These are phyloP conservation scores for Boletus vinaceobasis DNA, from an alignment of 768 basidiomycete species.

Conservation along the genomic window DNA sequence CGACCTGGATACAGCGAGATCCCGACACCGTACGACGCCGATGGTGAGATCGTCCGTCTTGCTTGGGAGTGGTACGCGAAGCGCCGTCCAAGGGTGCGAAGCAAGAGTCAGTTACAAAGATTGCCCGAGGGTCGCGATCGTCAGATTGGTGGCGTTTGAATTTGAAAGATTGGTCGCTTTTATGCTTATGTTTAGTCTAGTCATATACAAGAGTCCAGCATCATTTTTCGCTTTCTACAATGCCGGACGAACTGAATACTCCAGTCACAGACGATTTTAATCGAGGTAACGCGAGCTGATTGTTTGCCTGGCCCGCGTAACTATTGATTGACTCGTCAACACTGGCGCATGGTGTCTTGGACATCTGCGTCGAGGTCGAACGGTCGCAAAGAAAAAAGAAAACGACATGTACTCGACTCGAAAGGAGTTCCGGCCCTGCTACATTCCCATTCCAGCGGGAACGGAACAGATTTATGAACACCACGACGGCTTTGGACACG, in stretches of 20 bases:
- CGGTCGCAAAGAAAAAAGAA: too few species aligned
- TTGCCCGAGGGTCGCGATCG: slow-evolving; percentile 63
- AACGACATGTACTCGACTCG: too few species aligned
- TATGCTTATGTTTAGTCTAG: neutral
- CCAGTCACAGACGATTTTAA: neutral
- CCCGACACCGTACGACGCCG: slow-evolving; percentile 93
- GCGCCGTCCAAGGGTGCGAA: slow-evolving; percentile 63
- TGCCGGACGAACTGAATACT: too few species aligned
- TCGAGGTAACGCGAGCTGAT: neutral
- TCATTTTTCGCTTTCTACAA: neutral
- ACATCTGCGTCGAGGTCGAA: too few species aligned
- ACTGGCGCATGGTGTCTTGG: too few species aligned
- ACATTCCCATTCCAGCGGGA: too few species aligned
- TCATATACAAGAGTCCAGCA: neutral
- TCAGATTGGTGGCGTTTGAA: slow-evolving; percentile 22
- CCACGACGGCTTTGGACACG: too few species aligned
- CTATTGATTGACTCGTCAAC: neutral
- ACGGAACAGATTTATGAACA: too few species aligned
- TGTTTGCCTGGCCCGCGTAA: neutral
- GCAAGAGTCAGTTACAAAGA: slow-evolving; percentile 56
- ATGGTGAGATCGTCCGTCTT: slow-evolving; percentile 86
- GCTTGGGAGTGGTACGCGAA: slow-evolving; percentile 96
- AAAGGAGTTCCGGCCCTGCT: too few species aligned
- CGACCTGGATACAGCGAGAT: slow-evolving; percentile 95
- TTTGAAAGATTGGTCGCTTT: neutral